Conservation (phyloP, 2,329 filamentous ascomycete species). For the Ophiosphaerella korrae region DNA sequence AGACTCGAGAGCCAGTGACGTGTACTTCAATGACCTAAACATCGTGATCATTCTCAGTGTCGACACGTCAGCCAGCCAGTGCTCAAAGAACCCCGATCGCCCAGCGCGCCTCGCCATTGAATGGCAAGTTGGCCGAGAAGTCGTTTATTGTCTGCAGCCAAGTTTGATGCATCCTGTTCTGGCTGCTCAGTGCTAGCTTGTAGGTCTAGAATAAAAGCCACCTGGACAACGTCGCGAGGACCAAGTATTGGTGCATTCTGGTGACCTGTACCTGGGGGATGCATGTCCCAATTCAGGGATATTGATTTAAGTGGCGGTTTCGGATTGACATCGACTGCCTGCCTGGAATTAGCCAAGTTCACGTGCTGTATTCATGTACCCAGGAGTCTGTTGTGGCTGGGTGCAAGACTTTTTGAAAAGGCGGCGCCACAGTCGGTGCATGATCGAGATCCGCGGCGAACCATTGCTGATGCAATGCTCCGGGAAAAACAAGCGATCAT, state of each 20-base stretch:
- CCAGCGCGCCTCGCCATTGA: slow-evolving; percentile 88
- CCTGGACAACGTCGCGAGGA: slow-evolving; percentile 67
- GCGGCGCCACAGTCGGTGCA: slow-evolving; percentile 15
- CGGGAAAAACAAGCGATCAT: slow-evolving; percentile 6
- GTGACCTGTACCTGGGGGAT: slow-evolving; percentile 35
- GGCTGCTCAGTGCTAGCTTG: slow-evolving; percentile 53
- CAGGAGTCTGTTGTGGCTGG: not conserved
- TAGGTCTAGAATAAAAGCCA: slow-evolving; percentile 67
- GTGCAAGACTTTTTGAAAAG: slow-evolving; percentile 2
- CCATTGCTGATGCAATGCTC: slow-evolving; percentile 8
- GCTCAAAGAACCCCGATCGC: slow-evolving; percentile 82
- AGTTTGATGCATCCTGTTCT: slow-evolving; percentile 44
- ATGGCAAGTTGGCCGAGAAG: slow-evolving; percentile 82
- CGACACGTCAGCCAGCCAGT: slow-evolving; percentile 73
- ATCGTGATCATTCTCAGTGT: slow-evolving; percentile 25
- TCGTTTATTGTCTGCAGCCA: slow-evolving; percentile 53
- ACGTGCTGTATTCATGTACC: slow-evolving; percentile 5
- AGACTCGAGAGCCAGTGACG: not conserved
- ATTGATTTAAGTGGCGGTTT: slow-evolving; percentile 60
- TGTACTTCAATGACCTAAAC: not conserved
- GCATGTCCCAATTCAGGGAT: slow-evolving; percentile 61
- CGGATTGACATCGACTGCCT: slow-evolving; percentile 53
- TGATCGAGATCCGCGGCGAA: slow-evolving; percentile 12
- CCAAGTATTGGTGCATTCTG: slow-evolving; percentile 56
- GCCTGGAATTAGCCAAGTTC: slow-evolving; percentile 12